Conservation (phyloP, 371 early-diverging fungal species). For the Zopfochytrium polystomum region DNA sequence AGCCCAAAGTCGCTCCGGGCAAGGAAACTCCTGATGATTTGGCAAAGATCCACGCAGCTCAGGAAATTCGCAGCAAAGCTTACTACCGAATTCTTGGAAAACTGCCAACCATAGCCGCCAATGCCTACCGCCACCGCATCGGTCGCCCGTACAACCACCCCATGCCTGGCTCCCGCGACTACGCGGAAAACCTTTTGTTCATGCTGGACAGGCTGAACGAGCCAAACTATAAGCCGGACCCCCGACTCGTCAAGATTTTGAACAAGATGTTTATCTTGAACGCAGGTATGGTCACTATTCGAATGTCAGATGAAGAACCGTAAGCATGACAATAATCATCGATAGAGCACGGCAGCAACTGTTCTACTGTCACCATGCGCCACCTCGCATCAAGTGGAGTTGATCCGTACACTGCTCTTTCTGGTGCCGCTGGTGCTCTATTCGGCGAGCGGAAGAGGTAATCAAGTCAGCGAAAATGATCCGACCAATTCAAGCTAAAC, state of each 20-base stretch:
- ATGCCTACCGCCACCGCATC: slow-evolving; percentile 44
- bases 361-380: slow-evolving; percentile 63
- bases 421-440: slow-evolving; percentile 46
- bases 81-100: slow-evolving; percentile 61
- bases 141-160: slow-evolving; percentile 53
- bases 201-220: slow-evolving; percentile 60
- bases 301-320: background rate
- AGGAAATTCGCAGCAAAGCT: slow-evolving; percentile 47
- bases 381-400: slow-evolving; percentile 56
- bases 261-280: slow-evolving; percentile 62
- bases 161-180: slow-evolving; percentile 39
- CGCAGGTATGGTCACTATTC: slow-evolving; percentile 32
- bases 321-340: too few species aligned
- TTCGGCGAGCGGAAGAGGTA: slow-evolving; percentile 62
- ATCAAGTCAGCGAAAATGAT: slow-evolving; percentile 31
- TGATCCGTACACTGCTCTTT: slow-evolving; percentile 56
- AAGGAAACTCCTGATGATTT: slow-evolving; percentile 24
- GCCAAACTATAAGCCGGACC: slow-evolving; percentile 52
- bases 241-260: slow-evolving; percentile 50
- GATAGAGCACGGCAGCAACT: slow-evolving; percentile 37
- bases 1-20: slow-evolving; percentile 34
- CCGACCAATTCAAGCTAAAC: background rate
- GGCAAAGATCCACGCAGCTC: slow-evolving; percentile 14
- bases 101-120: slow-evolving; percentile 61
- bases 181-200: slow-evolving; percentile 58